Conservation (phyloP, 179 eudicot genomes). For the Gypsophila paniculata region DNA sequence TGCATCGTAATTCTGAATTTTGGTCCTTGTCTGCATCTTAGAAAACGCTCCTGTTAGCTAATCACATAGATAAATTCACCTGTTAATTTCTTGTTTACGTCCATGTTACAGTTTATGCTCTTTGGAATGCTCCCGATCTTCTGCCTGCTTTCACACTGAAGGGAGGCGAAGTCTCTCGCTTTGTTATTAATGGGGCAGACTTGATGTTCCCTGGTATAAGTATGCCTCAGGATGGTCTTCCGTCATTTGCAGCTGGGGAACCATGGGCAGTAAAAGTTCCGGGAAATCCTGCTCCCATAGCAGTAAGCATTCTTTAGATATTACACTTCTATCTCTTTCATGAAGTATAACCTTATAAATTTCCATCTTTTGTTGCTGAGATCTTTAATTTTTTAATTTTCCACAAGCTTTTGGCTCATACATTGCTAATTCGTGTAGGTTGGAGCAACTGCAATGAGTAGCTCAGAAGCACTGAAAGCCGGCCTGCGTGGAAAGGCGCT, state of each 20-base stretch:
- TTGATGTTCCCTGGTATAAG: constrained; percentile 93
- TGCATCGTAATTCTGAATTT: neutral
- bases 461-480: constrained; percentile 79
- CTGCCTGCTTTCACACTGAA: constrained; percentile 75
- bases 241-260: constrained; percentile 73
- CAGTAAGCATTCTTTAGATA: constrained; percentile 38
- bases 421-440: constrained; percentile 42
- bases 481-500: constrained; percentile 96
- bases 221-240: constrained; percentile 68
- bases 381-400: neutral
- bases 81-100: constrained; percentile 11
- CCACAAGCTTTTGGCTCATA: neutral
- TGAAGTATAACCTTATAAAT: neutral
- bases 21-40: neutral
- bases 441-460: constrained; percentile 83
- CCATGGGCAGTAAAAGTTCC: constrained; percentile 92
- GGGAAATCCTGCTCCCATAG: constrained; percentile 81
- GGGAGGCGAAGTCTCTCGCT: constrained; percentile 97
- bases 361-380: neutral
- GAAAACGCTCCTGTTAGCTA: neutral
- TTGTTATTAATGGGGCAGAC: constrained; percentile 85
- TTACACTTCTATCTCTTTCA: constrained; percentile 4
- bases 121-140: constrained; percentile 86
- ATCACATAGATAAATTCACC: neutral
- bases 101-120: constrained; percentile 67